Percentiles rank a stretch among this genome's conserved stretches.
These are phyloP conservation scores for Aegilops tauschii DNA, from an alignment of 176 grass and related monocot species.

Conservation along the genomic window DNA sequence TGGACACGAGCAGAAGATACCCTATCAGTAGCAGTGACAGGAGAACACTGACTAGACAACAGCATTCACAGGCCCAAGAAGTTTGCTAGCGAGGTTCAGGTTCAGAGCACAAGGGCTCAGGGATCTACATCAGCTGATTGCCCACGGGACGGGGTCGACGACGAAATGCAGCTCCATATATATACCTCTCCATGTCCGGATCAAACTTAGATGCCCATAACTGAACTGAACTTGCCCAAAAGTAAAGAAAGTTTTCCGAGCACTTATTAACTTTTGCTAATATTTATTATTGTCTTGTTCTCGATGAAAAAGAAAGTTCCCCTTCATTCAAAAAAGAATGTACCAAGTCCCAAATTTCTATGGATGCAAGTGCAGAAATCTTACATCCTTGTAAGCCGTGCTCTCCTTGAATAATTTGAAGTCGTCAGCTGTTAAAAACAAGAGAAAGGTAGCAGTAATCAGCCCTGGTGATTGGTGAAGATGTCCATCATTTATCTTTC, in stretches of 20 bases:
- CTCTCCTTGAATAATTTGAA: conserved; percentile 66
- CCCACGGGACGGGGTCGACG: too few species aligned
- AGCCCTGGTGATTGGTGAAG: background rate
- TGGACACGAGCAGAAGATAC: too few species aligned
- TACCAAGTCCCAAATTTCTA: background rate
- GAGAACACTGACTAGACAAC: too few species aligned
- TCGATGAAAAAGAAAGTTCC: background rate
- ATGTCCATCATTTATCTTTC: background rate
- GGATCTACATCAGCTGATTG: too few species aligned
- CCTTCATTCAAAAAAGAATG: background rate
- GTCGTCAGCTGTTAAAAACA: conserved; percentile 52
- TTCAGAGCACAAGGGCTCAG: too few species aligned
- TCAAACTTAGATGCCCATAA: too few species aligned
- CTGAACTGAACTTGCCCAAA: background rate
- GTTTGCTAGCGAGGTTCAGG: too few species aligned
- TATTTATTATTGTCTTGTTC: background rate
- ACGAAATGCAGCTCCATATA: too few species aligned
- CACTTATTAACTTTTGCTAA: background rate
- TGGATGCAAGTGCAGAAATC: conserved; percentile 14
- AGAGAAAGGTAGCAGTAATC: background rate
- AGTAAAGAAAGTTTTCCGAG: background rate
- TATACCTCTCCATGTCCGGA: too few species aligned
- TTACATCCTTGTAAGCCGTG: conserved; percentile 72
- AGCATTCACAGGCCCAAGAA: too few species aligned
- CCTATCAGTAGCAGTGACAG: too few species aligned